Base-by-base conservation (phyloP, 768 basidiomycete genomes). In the Boletus patriciae region DNA sequence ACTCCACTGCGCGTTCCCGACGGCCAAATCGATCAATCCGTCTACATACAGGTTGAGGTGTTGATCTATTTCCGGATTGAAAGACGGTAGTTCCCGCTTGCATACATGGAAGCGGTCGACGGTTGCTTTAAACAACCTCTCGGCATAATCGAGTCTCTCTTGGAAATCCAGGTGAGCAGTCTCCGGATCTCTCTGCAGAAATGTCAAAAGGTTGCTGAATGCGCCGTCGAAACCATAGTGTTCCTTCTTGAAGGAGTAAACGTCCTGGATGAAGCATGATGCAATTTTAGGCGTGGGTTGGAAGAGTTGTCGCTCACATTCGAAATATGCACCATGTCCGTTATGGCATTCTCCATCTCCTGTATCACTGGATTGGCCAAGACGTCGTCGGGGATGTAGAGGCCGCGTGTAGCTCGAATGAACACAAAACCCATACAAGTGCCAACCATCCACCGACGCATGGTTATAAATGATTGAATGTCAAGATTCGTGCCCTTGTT, bases 241-340 rank as follows among this genome's bases (percentile, higher is more conserved):
- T 34, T 64, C 63, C 41, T 62, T 62, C 46, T 64, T 64, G 43
- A 59, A 64, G 10, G 62, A 62, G 37, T 59, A 48, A 19, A 65
- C 50, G 8, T 58, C 59, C 62, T 65, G 38, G 15, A 44, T 10
- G 4, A 25, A 45, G 21, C 34, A n/a, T 19, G 40, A 38, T 15
- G 15, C 13, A 36, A 13, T 6, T 5, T 51, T 27, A 45, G 21
- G 5, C 16, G 10, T 0, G 11, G 15, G 15, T 6, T 25, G 12
- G 11, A 25, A 27, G 21, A 19, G 42, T n/a, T 43, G n/a, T 27
- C 16, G 16, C 59, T 58, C 23, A 61, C 62, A 34, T 60, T 63
- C 15, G 55, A 42, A 44, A 64, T 46, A 27, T 38, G 36, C 9
- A 55, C n/a, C 49, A 36, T 48, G n/a, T 64, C 59, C 29, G 55